phyloP scores from a whole-genome alignment of 495 filamentous ascomycete genomes.

The Penicillium samsonianum region DNA sequence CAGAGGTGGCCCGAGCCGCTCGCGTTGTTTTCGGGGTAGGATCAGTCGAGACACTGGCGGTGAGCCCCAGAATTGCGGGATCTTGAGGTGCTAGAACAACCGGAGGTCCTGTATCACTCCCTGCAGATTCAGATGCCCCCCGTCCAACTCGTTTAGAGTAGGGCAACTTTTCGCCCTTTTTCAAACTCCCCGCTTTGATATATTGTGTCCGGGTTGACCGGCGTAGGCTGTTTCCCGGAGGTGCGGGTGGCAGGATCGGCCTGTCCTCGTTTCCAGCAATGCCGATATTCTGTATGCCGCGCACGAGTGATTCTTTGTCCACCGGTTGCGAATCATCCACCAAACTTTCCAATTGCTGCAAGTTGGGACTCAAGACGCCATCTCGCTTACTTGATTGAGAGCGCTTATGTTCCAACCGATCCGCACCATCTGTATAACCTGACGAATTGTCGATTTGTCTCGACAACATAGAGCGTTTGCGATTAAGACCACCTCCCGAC shows the following conservation, averaged over 20 bases:
- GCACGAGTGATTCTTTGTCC: constrained; percentile 34
- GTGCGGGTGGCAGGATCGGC: constrained; percentile 76
- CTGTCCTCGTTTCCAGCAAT: constrained; percentile 69
- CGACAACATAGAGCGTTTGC: constrained; percentile 96
- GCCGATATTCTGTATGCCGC: constrained; percentile 48
- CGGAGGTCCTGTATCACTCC: constrained; percentile 48
- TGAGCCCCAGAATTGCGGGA: constrained; percentile 56
- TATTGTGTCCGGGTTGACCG: constrained; percentile 93
- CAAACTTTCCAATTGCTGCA: constrained; percentile 72
- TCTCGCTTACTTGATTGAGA: constrained; percentile 59
- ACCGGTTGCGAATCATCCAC: constrained; percentile 78
- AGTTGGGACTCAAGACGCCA: constrained; percentile 55
- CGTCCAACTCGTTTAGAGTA: constrained; percentile 73
- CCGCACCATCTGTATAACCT: constrained; percentile 85
- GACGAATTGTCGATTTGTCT: constrained; percentile 78
- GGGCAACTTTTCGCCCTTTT: constrained; percentile 72
- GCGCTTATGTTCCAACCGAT: constrained; percentile 73
- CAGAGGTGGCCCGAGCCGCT: constrained; percentile 32
- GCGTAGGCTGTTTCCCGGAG: constrained; percentile 75
- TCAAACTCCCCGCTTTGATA: constrained; percentile 73
- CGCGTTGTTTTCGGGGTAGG: constrained; percentile 53
- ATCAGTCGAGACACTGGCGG: constrained; percentile 76
- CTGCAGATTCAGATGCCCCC: constrained; percentile 55
- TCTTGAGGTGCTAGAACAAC: constrained; percentile 42
- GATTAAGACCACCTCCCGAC: constrained; percentile 64